Percentiles rank a stretch among this genome's conserved stretches.
Evolutionary conservation across 2,329 filamentous ascomycete species (phyloP).

Genomic region (Pseudocercospora pini-densiflorae): DNA sequence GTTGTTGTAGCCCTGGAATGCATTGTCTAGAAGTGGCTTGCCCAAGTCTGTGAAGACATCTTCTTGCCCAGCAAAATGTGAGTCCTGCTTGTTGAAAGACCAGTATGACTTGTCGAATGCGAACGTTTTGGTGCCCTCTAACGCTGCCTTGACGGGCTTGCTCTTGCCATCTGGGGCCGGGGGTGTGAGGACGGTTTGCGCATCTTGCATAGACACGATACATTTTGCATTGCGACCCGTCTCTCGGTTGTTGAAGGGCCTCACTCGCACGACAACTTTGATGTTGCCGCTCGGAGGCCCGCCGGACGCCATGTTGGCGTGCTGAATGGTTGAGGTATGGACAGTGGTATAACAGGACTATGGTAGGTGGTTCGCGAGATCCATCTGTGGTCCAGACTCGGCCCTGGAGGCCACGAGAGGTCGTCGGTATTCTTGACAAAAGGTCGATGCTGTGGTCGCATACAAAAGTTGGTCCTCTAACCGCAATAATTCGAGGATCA

Average conservation of each 20-base stretch:
- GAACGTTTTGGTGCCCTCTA: conserved; percentile 78
- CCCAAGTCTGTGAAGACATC: conserved; percentile 83
- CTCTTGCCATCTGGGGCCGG: conserved; percentile 70
- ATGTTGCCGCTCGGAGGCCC: conserved; percentile 75
- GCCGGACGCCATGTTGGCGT: conserved; percentile 31
- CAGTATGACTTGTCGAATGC: conserved; percentile 98
- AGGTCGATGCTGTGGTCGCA: not conserved
- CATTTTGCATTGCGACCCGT: conserved; percentile 94
- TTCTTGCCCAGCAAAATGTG: conserved; percentile 87
- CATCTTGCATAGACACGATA: conserved; percentile 94
- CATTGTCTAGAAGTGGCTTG: conserved; percentile 91
- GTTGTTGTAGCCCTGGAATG: conserved; percentile 98
- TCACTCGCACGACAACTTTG: conserved; percentile 97
- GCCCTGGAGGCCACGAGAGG: not conserved
- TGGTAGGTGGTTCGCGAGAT: not conserved
- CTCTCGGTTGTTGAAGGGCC: conserved; percentile 85
- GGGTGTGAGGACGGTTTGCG: conserved; percentile 83
- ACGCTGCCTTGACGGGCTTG: conserved; percentile 68
- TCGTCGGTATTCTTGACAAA: not conserved
- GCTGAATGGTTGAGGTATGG: conserved; percentile 1
- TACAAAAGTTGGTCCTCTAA: conserved; percentile 3
- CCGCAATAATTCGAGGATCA: not conserved
- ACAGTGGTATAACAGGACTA: not conserved
- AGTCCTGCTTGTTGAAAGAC: conserved; percentile 86
- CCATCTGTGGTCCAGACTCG: not conserved